Evolutionary conservation across 73 alveolate species (phyloP).

Genomic region (Stentor coeruleus): DNA sequence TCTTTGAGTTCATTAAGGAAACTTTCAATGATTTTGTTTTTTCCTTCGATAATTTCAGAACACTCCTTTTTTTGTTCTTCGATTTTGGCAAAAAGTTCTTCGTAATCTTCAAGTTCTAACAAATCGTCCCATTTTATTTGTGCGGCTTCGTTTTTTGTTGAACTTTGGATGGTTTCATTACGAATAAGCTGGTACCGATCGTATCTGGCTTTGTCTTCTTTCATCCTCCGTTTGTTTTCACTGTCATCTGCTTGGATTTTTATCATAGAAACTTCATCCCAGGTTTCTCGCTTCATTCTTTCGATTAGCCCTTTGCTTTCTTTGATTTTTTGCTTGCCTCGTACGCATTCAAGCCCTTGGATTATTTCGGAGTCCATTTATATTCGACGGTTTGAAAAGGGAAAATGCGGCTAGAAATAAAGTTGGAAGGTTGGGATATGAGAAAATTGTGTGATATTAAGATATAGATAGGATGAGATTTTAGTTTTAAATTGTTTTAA

Average conservation of each 20-base stretch:
- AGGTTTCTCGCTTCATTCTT: slow-evolving; percentile 42
- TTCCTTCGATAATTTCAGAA: slow-evolving; percentile 58
- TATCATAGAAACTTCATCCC: slow-evolving; percentile 56
- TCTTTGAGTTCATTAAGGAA: slow-evolving; percentile 65
- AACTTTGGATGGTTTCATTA: slow-evolving; percentile 24
- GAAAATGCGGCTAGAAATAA: too few relatives aligned
- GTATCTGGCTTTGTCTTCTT: slow-evolving; percentile 55
- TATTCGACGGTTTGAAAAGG: too few relatives aligned
- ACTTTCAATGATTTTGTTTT: slow-evolving; percentile 57
- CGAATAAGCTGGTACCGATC: slow-evolving; percentile 46
- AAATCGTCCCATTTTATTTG: slow-evolving; percentile 79
- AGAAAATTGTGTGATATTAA: too few relatives aligned
- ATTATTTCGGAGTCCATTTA: slow-evolving; percentile 59
- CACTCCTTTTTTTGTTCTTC: slow-evolving; percentile 65
- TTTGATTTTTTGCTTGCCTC: slow-evolving; percentile 32
- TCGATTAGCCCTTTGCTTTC: slow-evolving; percentile 49
- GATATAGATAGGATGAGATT: too few relatives aligned
- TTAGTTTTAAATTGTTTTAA: too few relatives aligned
- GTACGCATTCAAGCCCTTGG: slow-evolving; percentile 48
- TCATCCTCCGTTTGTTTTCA: slow-evolving; percentile 65
- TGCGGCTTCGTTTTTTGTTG: slow-evolving; percentile 40
- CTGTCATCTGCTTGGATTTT: slow-evolving; percentile 69
- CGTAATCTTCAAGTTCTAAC: slow-evolving; percentile 81
- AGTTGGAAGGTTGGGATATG: too few relatives aligned
- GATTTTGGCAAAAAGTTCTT: slow-evolving; percentile 73